These are phyloP conservation scores for Marchantia polymorpha DNA, from an alignment of 225 moss, liverwort and hornwort species.

Conservation along the genomic window DNA sequence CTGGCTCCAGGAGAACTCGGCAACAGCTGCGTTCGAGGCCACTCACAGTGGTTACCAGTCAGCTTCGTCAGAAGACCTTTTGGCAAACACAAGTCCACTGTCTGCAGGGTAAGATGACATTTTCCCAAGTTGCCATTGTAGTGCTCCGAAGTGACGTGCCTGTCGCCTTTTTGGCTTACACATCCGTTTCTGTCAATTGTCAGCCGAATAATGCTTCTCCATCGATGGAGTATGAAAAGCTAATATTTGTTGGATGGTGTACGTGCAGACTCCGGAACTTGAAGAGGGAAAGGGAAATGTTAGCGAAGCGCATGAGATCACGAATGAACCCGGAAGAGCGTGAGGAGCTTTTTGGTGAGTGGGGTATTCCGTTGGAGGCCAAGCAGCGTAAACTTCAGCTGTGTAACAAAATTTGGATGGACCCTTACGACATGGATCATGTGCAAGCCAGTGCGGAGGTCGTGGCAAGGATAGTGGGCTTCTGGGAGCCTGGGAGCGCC, in stretches of 20 bases:
- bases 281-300: slow-evolving; percentile 73
- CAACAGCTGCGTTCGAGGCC: slow-evolving; percentile 55
- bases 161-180: background rate
- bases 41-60: slow-evolving; percentile 43
- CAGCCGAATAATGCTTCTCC: background rate
- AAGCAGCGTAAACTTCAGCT: slow-evolving; percentile 91
- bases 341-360: slow-evolving; percentile 63
- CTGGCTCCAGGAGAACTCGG: slow-evolving; percentile 80
- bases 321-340: slow-evolving; percentile 73
- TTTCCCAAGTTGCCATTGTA: background rate
- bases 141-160: background rate
- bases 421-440: slow-evolving; percentile 71
- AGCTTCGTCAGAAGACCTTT: slow-evolving; percentile 50
- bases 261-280: slow-evolving; percentile 61
- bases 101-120: slow-evolving; percentile 37
- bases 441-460: slow-evolving; percentile 93
- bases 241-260: background rate
- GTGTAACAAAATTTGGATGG: slow-evolving; percentile 77
- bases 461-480: slow-evolving; percentile 86
- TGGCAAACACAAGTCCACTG: slow-evolving; percentile 63
- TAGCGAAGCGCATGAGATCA: slow-evolving; percentile 71
- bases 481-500: slow-evolving; percentile 74
- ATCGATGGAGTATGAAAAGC: background rate
- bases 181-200: background rate
- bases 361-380: slow-evolving; percentile 83